Evolutionary conservation across 2,329 filamentous ascomycete species (phyloP).

Genomic region (Ceratocystis cubensis): DNA sequence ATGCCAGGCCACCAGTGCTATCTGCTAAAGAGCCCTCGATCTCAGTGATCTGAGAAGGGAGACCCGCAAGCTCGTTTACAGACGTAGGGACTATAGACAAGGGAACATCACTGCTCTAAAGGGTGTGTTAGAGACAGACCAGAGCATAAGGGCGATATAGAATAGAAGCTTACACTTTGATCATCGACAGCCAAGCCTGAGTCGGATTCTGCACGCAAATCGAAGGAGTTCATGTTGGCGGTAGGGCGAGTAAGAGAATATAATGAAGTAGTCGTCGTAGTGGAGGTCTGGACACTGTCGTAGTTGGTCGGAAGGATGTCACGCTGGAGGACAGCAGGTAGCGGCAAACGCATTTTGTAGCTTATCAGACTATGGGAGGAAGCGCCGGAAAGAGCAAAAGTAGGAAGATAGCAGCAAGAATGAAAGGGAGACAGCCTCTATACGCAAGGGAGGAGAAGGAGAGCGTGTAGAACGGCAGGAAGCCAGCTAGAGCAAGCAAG

Average conservation of each 20-base stretch:
- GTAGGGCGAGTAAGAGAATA: neutral
- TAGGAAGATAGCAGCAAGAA: neutral
- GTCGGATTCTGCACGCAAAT: neutral
- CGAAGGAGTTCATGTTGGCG: slow-evolving; percentile 4
- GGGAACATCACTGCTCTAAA: neutral
- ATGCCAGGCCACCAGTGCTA: slow-evolving; percentile 24
- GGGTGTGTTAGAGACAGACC: neutral
- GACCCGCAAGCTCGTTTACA: slow-evolving; percentile 2
- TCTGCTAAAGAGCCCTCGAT: slow-evolving; percentile 22
- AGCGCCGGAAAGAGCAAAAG: neutral
- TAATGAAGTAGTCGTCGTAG: neutral
- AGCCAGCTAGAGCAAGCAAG: neutral
- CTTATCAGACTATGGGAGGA: neutral
- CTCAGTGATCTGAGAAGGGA: slow-evolving; percentile 19
- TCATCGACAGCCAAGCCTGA: neutral
- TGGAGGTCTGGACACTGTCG: neutral
- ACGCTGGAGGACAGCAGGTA: neutral
- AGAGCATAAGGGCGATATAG: neutral
- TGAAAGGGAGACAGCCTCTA: neutral
- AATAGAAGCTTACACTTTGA: neutral
- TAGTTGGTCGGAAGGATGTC: neutral
- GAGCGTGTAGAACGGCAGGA: neutral
- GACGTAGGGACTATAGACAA: neutral
- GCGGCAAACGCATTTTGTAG: neutral
- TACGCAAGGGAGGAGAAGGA: neutral